Evolutionary conservation across 2,329 filamentous ascomycete genomes (phyloP), one percentile per base, ranked within the genome.

Genomic region (Aspergillus latus): DNA sequence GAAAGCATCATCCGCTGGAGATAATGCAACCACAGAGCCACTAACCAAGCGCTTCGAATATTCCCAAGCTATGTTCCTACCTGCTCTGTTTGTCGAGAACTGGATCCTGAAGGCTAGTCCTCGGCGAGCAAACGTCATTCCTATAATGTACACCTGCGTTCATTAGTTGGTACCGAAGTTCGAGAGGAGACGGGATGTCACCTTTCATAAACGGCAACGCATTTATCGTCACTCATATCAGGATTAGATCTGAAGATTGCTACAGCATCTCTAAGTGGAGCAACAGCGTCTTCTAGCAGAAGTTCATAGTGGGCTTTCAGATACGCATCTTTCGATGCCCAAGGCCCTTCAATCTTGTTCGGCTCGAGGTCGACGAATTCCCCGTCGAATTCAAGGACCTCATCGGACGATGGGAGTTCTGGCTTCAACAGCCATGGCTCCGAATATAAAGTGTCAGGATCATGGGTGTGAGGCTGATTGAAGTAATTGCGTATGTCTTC

Each of bases 291-390:
- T 66, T 91, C 88, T 2, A 92, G 82, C 6, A 91, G 78, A 1
- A 96, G 81, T 2, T 84, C 78, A 67, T 94, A 96, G 49, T 95
- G 89, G 0, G 84, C 82, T 32, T 84, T 77, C 0, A 96, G 76
- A 56, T 96, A 96, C 0, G 80, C 77, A 1, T 84, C 79, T 45
- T 83, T 87, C 4, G 78, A 84, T 0, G 72, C 60, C 78, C 87
- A 93, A 0, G 85, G 76, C 0, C 78, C 77, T 0, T 81, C 60
- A 16, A 86, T 75, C 5, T 75, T 75, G 63, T 90, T 90, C 0
- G 75, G 64, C 0, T 76, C 72, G 0, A 86, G 67, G 3, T 72
- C 63, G 2, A 78, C 64, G 21, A 56, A 59, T 7, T 70, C 64
- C 37, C 65, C 63, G 13, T 65, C 61, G 8, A 52, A 60, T 4